Percentiles rank a stretch among this genome's conserved stretches.
phyloP scores from a whole-genome alignment of 177 flowering plant species.

The Vitis hybrid region DNA sequence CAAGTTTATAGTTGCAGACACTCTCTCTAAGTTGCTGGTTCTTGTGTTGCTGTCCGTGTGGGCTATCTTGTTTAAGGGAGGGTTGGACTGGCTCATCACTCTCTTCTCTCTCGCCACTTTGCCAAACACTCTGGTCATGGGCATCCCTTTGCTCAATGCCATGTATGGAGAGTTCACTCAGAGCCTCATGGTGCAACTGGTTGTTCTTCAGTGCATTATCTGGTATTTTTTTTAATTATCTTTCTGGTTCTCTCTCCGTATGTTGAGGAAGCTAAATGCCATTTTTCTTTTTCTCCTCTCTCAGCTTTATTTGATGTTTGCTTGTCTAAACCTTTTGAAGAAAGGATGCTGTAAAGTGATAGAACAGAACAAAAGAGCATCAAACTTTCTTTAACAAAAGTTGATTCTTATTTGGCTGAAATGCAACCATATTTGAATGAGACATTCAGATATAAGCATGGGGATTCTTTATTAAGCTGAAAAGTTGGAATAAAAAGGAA shows the following conservation, averaged over 20 bases:
- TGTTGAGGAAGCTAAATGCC: too few relatives aligned
- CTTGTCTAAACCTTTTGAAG: too few relatives aligned
- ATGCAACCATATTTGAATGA: too few relatives aligned
- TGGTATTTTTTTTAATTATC: constrained; percentile 28
- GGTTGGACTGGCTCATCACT: constrained; percentile 51
- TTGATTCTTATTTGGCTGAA: too few relatives aligned
- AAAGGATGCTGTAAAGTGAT: too few relatives aligned
- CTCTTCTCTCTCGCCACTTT: constrained; percentile 47
- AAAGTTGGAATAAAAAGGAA: too few relatives aligned
- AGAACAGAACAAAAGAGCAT: not conserved
- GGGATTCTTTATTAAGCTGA: too few relatives aligned
- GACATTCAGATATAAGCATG: too few relatives aligned
- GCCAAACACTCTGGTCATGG: constrained; percentile 59
- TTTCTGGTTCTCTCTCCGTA: too few relatives aligned
- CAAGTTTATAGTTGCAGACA: constrained; percentile 54
- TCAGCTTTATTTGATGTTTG: too few relatives aligned
- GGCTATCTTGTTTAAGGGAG: constrained; percentile 29
- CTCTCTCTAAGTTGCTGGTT: constrained; percentile 43
- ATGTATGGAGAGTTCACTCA: constrained; percentile 55
- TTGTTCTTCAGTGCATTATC: constrained; percentile 63
- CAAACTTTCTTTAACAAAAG: not conserved
- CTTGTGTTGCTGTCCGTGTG: constrained; percentile 38
- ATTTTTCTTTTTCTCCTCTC: too few relatives aligned
- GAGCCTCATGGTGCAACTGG: constrained; percentile 52
- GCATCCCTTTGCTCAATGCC: constrained; percentile 50